Evolutionary conservation across 2,329 filamentous ascomycete species (phyloP).

Genomic region (Alternaria brassicae): DNA sequence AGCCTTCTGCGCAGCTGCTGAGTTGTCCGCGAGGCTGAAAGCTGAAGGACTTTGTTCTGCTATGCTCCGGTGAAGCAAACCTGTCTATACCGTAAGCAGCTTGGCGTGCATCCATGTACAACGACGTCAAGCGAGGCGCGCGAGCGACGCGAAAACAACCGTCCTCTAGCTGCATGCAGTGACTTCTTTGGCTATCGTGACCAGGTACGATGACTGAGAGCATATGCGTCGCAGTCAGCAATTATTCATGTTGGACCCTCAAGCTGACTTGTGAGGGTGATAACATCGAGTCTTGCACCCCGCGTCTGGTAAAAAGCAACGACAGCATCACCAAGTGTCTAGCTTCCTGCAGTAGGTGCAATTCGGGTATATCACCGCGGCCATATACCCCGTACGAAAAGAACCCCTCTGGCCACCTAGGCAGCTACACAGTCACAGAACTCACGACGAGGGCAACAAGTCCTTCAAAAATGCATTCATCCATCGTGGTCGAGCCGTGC

Average conservation of each 20-base stretch:
- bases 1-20: slow-evolving; percentile 7
- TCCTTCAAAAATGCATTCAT: not conserved
- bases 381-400: not conserved
- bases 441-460: not conserved
- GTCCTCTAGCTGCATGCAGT: slow-evolving; percentile 1
- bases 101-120: slow-evolving; percentile 15
- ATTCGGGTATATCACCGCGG: not conserved
- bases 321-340: not conserved
- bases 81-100: slow-evolving; percentile 3
- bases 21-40: slow-evolving; percentile 12
- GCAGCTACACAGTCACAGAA: not conserved
- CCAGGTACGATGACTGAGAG: not conserved
- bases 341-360: not conserved
- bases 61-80: slow-evolving; percentile 23
- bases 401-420: not conserved
- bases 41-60: slow-evolving; percentile 7
- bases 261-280: not conserved
- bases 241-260: not conserved
- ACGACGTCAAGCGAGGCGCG: slow-evolving; percentile 17
- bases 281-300: not conserved
- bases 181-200: not conserved
- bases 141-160: slow-evolving; percentile 9
- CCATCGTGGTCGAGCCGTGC: not conserved
- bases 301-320: not conserved
- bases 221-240: not conserved